Percentiles rank a stretch among this genome's conserved stretches.
Evolutionary conservation across 352 stramenopile genomes (phyloP).

Genomic region (Phytopythium mirpurense): DNA sequence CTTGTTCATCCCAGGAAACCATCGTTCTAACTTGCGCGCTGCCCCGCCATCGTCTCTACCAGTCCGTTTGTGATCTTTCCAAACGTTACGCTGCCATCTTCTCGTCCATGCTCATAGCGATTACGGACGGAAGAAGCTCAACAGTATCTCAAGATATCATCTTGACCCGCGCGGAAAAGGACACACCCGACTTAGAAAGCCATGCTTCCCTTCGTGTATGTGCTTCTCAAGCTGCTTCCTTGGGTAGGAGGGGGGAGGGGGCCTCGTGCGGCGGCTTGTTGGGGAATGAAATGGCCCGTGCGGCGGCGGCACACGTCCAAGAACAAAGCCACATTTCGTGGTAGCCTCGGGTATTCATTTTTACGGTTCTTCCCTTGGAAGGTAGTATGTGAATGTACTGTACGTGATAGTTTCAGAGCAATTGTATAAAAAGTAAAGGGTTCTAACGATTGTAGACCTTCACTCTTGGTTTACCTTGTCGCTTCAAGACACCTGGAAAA

Average conservation of each 20-base stretch:
- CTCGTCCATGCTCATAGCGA: constrained; percentile 50
- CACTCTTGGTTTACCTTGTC: constrained; percentile 17
- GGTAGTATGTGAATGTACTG: not conserved
- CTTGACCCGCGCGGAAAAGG: constrained; percentile 65
- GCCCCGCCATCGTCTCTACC: constrained; percentile 77
- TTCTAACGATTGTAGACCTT: constrained; percentile 10
- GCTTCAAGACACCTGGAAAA: constrained; percentile 16
- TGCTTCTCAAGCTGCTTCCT: constrained; percentile 68
- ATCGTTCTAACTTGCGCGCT: constrained; percentile 74
- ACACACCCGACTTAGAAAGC: constrained; percentile 86
- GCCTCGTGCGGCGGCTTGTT: constrained; percentile 67
- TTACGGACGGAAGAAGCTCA: constrained; percentile 64
- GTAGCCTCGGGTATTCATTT: constrained; percentile 2
- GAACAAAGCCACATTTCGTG: too few species aligned
- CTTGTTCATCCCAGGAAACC: constrained; percentile 75
- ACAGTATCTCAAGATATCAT: constrained; percentile 69
- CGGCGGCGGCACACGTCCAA: not conserved
- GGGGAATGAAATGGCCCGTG: constrained; percentile 35
- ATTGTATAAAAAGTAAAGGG: constrained; percentile 9
- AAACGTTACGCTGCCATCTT: constrained; percentile 42
- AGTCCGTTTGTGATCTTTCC: constrained; percentile 46
- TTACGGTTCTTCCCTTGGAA: not conserved
- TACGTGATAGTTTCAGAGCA: constrained; percentile 10
- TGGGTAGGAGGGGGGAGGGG: constrained; percentile 46
- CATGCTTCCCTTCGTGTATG: constrained; percentile 78